Conservation (phyloP, 108 stramenopile species). For the Pseudonitzschia pungens region DNA sequence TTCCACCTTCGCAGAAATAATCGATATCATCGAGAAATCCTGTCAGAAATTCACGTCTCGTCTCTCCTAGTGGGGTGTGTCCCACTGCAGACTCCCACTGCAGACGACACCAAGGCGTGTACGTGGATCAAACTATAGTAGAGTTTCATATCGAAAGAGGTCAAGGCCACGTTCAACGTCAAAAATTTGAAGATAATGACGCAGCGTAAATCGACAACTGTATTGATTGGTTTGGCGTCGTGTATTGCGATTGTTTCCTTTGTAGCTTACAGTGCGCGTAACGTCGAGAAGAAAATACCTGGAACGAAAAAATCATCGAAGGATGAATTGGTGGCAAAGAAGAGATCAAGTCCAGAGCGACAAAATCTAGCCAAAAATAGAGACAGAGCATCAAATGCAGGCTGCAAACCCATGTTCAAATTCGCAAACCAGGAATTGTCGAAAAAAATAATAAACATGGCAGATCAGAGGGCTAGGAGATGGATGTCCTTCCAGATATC, state of each 20-base stretch:
- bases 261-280: neutral
- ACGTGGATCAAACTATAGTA: neutral
- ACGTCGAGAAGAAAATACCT: neutral
- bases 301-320: neutral
- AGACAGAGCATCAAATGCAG: neutral
- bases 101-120: neutral
- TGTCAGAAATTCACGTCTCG: neutral
- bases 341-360: too few species aligned
- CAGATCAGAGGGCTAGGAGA: constrained; percentile 21
- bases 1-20: neutral
- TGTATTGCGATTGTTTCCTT: constrained; percentile 6
- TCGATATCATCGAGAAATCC: neutral
- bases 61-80: neutral
- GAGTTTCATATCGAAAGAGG: neutral
- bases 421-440: neutral
- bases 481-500: constrained; percentile 31
- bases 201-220: constrained; percentile 2
- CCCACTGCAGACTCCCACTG: neutral
- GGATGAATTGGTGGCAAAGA: too few species aligned
- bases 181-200: neutral
- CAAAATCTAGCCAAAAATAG: too few species aligned
- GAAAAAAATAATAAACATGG: constrained; percentile 11
- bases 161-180: neutral
- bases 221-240: constrained; percentile 1
- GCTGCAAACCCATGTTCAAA: constrained; percentile 12